Evolutionary conservation across 768 basidiomycete species (phyloP).

Genomic region (Ephemerocybe angulata): DNA sequence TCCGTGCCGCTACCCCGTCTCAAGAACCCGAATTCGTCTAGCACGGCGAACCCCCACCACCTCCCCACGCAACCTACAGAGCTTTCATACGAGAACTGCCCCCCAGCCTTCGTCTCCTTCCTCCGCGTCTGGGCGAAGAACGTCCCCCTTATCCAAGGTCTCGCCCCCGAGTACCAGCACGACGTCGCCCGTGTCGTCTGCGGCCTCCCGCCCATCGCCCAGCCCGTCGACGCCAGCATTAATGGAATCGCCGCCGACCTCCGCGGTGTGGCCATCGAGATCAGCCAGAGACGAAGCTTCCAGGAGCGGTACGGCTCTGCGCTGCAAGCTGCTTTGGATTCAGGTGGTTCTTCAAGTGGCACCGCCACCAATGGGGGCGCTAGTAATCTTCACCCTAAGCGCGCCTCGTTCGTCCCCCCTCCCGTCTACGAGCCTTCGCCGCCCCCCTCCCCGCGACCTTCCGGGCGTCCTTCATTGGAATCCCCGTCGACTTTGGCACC

Average conservation of each 20-base stretch:
- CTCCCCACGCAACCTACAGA: slow-evolving; percentile 40
- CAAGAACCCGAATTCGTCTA: slow-evolving; percentile 28
- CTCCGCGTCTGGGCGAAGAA: slow-evolving; percentile 68
- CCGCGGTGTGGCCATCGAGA: slow-evolving; percentile 83
- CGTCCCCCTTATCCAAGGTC: slow-evolving; percentile 61
- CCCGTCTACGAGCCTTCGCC: slow-evolving; percentile 54
- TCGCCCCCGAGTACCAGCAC: slow-evolving; percentile 65
- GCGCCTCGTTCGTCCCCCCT: slow-evolving; percentile 68
- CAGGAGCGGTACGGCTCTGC: slow-evolving; percentile 75
- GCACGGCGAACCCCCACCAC: neutral
- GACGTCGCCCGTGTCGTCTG: slow-evolving; percentile 84
- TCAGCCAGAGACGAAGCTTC: slow-evolving; percentile 79
- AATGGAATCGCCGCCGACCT: slow-evolving; percentile 73
- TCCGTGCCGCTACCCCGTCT: slow-evolving; percentile 73
- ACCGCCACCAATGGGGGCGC: slow-evolving; percentile 24
- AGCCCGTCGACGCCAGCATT: slow-evolving; percentile 40
- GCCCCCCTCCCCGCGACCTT: slow-evolving; percentile 16
- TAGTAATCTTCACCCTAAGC: slow-evolving; percentile 14
- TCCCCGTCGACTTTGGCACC: slow-evolving; percentile 16
- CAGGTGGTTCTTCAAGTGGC: slow-evolving; percentile 37
- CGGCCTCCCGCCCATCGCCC: slow-evolving; percentile 45
- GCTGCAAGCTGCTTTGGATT: slow-evolving; percentile 76
- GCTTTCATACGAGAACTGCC: slow-evolving; percentile 67
- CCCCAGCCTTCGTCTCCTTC: slow-evolving; percentile 62
- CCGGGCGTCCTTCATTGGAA: slow-evolving; percentile 5